Conservation (phyloP, 73 alveolate species). For the Tetrahymena borealis region DNA sequence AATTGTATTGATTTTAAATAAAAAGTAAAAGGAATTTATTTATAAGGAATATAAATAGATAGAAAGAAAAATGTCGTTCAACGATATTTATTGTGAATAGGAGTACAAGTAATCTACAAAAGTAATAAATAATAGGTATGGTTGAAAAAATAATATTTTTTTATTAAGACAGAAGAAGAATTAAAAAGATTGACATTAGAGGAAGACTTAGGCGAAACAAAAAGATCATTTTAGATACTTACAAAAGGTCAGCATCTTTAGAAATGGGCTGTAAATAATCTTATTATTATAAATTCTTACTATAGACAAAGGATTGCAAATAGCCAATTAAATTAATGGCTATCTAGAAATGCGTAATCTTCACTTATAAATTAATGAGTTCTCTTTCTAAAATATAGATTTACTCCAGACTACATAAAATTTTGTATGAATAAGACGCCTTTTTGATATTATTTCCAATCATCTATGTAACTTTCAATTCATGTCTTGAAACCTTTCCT, state of each 20-base stretch:
- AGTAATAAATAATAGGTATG: not conserved
- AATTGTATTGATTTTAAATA: not conserved
- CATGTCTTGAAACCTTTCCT: not conserved
- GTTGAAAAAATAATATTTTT: not conserved
- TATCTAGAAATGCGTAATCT: no score
- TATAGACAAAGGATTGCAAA: not conserved
- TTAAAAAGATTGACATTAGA: slow-evolving; percentile 27
- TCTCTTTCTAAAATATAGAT: not conserved
- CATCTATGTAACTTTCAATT: not conserved
- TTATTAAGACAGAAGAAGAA: slow-evolving; percentile 43
- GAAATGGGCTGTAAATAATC: slow-evolving; percentile 24
- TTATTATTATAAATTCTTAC: not conserved
- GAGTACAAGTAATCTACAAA: not conserved
- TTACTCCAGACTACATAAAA: not conserved
- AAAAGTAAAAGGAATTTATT: not conserved
- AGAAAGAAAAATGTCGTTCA: not conserved
- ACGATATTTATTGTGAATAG: not conserved
- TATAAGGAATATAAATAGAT: not conserved
- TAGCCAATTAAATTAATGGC: no score
- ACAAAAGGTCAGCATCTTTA: slow-evolving; percentile 21
- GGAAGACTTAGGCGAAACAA: slow-evolving; percentile 31
- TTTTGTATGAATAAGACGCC: not conserved
- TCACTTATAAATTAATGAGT: not conserved
- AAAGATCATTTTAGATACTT: slow-evolving; percentile 22
- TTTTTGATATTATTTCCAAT: not conserved